Percentiles rank a stretch among this genome's conserved stretches.
Conservation (phyloP, 192 early-diverging fungal genomes). For the Phlyctochytrium planicorne region DNA sequence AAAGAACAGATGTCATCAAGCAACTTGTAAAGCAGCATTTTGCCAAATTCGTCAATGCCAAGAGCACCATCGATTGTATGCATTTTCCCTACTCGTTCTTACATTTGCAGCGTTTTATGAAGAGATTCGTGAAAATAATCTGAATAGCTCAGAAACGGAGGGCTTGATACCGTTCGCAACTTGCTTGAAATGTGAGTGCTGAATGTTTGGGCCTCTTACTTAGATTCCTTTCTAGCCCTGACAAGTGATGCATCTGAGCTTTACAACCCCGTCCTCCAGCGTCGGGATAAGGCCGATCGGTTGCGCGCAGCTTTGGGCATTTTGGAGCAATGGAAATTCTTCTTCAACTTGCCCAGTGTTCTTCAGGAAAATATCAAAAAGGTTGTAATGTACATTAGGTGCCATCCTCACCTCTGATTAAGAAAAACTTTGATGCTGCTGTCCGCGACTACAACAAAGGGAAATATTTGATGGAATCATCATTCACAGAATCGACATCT, state of each 20-base stretch:
- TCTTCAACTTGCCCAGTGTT: slow-evolving; percentile 92
- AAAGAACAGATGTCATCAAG: slow-evolving; percentile 83
- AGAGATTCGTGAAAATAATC: slow-evolving; percentile 83
- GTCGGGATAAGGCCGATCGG: slow-evolving; percentile 83
- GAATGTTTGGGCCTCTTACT: neutral
- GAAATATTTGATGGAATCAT: slow-evolving; percentile 70
- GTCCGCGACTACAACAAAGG: slow-evolving; percentile 98
- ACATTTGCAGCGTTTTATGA: slow-evolving; percentile 62
- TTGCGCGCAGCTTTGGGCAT: slow-evolving; percentile 85
- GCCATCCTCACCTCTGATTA: neutral
- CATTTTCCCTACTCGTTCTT: slow-evolving; percentile 12
- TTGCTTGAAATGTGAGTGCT: slow-evolving; percentile 63
- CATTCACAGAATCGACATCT: slow-evolving; percentile 25
- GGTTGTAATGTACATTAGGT: slow-evolving; percentile 46
- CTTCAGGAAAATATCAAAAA: slow-evolving; percentile 80
- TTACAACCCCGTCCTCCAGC: slow-evolving; percentile 82
- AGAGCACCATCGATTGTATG: slow-evolving; percentile 89
- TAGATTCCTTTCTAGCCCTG: slow-evolving; percentile 47
- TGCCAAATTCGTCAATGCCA: slow-evolving; percentile 93
- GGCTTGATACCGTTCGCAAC: slow-evolving; percentile 73
- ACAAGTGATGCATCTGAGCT: slow-evolving; percentile 72
- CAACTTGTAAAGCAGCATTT: slow-evolving; percentile 93
- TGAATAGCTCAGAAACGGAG: slow-evolving; percentile 77
- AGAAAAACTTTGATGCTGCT: slow-evolving; percentile 83
- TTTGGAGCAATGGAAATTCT: slow-evolving; percentile 95